Evolutionary conservation across 192 early-diverging fungal genomes (phyloP).

Genomic region (Linnemannia hyalina): DNA sequence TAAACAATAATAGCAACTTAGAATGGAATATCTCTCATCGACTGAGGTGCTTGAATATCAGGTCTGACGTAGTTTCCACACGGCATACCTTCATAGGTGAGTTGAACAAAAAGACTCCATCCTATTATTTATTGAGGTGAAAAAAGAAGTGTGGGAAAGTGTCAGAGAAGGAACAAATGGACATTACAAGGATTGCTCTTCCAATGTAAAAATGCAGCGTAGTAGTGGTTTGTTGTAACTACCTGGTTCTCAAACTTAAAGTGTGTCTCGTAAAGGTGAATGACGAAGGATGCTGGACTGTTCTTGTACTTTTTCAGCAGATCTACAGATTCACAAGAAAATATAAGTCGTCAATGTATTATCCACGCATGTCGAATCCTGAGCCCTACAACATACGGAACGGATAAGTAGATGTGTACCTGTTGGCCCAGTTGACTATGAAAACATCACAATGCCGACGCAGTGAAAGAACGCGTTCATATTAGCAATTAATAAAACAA

Average conservation of each 20-base stretch:
- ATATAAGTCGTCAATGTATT: background rate
- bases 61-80: background rate
- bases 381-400: background rate
- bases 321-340: conserved; percentile 37
- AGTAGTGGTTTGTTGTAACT: background rate
- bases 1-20: background rate
- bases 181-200: background rate
- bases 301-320: conserved; percentile 62
- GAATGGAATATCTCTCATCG: background rate
- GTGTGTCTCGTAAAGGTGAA: conserved; percentile 79
- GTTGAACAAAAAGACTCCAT: conserved; percentile 67
- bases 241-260: conserved; percentile 80
- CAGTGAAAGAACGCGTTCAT: background rate
- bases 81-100: conserved; percentile 65
- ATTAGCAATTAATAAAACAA: background rate
- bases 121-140: conserved; percentile 26
- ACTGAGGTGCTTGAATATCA: background rate
- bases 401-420: conserved; percentile 5
- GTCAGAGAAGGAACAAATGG: no score
- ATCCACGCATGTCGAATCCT: background rate
- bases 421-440: conserved; percentile 12
- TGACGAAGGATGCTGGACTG: conserved; percentile 68
- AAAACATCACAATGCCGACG: background rate
- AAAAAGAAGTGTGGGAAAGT: background rate
- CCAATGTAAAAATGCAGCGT: background rate